Conservation (phyloP, 2,329 filamentous ascomycete genomes). For the Diaporthe ampelina region DNA sequence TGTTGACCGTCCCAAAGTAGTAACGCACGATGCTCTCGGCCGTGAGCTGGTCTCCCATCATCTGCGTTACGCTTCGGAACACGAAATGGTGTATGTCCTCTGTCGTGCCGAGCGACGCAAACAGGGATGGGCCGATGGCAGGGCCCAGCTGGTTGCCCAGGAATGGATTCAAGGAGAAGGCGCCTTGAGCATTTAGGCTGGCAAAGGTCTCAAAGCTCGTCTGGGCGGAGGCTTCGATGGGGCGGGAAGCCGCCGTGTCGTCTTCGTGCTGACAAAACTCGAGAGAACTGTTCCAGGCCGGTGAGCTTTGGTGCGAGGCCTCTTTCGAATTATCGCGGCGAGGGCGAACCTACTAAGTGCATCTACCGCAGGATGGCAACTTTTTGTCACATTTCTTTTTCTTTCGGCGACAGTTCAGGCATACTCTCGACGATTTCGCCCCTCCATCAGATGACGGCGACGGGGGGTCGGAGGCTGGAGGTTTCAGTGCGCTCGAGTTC, state of each 20-base stretch:
- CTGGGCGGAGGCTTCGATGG: constrained; percentile 34
- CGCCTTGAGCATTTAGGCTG: constrained; percentile 21
- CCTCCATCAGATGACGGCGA: constrained; percentile 43
- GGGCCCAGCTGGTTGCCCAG: constrained; percentile 41
- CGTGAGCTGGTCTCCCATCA: constrained; percentile 44
- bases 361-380: constrained; percentile 47
- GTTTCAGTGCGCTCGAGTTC: constrained; percentile 34
- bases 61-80: constrained; percentile 46
- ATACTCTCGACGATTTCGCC: constrained; percentile 47
- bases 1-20: constrained; percentile 48
- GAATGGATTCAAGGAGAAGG: constrained; percentile 42
- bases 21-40: constrained; percentile 45
- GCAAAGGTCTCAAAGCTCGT: constrained; percentile 35
- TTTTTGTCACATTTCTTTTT: constrained; percentile 50
- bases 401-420: constrained; percentile 48
- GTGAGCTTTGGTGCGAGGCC: constrained; percentile 19
- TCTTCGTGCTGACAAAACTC: constrained; percentile 48
- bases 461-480: constrained; percentile 40
- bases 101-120: constrained; percentile 45
- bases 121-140: constrained; percentile 45
- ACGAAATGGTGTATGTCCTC: constrained; percentile 47
- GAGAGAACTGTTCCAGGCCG: constrained; percentile 43
- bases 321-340: not conserved
- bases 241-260: constrained; percentile 39
- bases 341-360: constrained; percentile 46